These are phyloP conservation scores for Cephalotrichum gorgonifer DNA, from an alignment of 2,329 filamentous ascomycete species.

Conservation along the genomic window DNA sequence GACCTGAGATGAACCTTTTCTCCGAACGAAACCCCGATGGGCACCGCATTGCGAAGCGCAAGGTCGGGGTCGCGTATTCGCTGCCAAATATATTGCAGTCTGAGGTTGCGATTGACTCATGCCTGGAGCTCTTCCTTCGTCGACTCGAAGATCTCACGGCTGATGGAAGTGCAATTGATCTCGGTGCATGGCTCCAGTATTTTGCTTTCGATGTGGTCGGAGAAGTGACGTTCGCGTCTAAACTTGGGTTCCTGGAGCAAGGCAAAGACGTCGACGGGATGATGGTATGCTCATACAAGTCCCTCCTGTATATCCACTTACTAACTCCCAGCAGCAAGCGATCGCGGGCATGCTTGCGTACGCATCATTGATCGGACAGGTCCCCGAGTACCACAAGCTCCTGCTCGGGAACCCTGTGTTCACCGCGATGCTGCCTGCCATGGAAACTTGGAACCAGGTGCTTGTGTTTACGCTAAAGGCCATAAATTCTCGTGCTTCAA, in stretches of 20 bases:
- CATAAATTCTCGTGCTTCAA: not conserved
- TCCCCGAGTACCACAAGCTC: not conserved
- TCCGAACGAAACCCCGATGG: slow-evolving; percentile 9
- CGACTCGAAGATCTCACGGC: not conserved
- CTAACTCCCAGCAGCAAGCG: not conserved
- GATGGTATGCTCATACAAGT: not conserved
- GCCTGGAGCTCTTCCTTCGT: not conserved
- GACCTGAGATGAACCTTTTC: not conserved
- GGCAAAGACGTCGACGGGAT: slow-evolving; percentile 2
- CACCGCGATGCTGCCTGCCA: not conserved
- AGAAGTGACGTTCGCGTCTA: slow-evolving; percentile 21
- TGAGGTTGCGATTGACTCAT: not conserved
- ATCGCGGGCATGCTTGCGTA: not conserved
- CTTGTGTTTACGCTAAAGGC: not conserved
- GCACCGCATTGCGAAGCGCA: slow-evolving; percentile 7
- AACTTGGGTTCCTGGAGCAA: slow-evolving; percentile 24
- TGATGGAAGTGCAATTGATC: not conserved
- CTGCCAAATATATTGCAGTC: not conserved
- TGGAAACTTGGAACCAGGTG: not conserved
- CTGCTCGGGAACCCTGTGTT: not conserved
- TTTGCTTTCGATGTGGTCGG: slow-evolving; percentile 18
- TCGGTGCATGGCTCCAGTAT: slow-evolving; percentile 2
- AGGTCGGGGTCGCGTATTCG: not conserved
- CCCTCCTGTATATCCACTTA: not conserved
- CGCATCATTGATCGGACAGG: not conserved